These are phyloP conservation scores for Fonsecaea monophora DNA, from an alignment of 2,329 filamentous ascomycete genomes.

Conservation along the genomic window DNA sequence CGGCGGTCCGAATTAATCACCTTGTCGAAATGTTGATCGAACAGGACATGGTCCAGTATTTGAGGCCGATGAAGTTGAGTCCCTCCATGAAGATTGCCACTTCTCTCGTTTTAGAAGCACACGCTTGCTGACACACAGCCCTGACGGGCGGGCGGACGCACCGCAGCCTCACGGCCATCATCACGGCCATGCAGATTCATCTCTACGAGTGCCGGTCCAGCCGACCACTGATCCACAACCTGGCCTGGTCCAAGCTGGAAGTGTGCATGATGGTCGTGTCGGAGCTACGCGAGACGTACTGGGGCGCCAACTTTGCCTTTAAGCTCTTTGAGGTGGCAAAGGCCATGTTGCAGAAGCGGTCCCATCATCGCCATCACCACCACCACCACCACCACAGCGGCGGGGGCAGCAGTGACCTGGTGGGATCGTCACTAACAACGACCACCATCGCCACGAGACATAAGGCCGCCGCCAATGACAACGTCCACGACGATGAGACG, in stretches of 20 bases:
- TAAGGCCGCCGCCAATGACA: no score
- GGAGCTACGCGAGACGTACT: constrained; percentile 28
- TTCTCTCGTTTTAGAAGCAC: no score
- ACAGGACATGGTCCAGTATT: constrained; percentile 42
- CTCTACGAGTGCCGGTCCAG: constrained; percentile 14
- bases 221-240: constrained; percentile 4
- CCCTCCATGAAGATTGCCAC: no score
- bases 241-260: constrained; percentile 18
- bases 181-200: constrained; percentile 28
- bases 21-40: constrained; percentile 10
- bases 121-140: no score
- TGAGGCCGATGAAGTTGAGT: constrained; percentile 36
- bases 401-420: not conserved
- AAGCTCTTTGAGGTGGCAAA: constrained; percentile 27
- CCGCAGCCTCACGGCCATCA: constrained; percentile 32
- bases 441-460: no score
- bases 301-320: constrained; percentile 24
- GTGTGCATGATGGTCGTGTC: constrained; percentile 20
- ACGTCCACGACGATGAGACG: no score
- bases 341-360: not conserved
- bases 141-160: no score
- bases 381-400: not conserved
- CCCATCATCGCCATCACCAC: not conserved
- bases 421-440: no score
- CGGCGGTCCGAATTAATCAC: not conserved